A percentile compares a stretch with the other conserved stretches of the same genome.
Conservation (phyloP, 306 rosid species). For the Trifolium subterraneum region DNA sequence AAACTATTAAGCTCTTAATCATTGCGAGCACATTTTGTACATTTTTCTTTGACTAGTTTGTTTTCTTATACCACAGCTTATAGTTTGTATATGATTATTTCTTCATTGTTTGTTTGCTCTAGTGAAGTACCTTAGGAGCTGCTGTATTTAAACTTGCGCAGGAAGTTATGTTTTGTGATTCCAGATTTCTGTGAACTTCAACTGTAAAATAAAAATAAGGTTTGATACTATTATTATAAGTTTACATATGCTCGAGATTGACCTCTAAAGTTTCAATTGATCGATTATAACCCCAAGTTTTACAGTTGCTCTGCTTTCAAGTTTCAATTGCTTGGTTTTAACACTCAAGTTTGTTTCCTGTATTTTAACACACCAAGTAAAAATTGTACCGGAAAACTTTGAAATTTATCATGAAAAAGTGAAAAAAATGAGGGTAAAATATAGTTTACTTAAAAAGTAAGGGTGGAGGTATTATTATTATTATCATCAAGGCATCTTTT, state of each 20-base stretch:
- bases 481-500: too few relatives aligned
- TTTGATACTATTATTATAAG: neutral
- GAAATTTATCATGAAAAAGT: too few relatives aligned
- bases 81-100: slow-evolving; percentile 48
- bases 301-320: too few relatives aligned
- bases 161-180: slow-evolving; percentile 11
- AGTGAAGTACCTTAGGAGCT: slow-evolving; percentile 17
- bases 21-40: slow-evolving; percentile 37
- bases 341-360: too few relatives aligned
- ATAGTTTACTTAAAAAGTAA: too few relatives aligned
- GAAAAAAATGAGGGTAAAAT: too few relatives aligned
- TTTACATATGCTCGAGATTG: neutral
- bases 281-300: too few relatives aligned
- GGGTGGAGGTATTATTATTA: too few relatives aligned
- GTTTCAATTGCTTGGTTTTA: too few relatives aligned
- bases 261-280: too few relatives aligned
- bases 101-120: slow-evolving; percentile 19
- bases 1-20: neutral
- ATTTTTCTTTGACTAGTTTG: slow-evolving; percentile 37
- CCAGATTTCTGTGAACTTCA: slow-evolving; percentile 26
- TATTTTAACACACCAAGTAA: too few relatives aligned
- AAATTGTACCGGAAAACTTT: too few relatives aligned
- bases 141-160: slow-evolving; percentile 21
- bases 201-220: neutral
- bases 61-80: slow-evolving; percentile 26